Evolutionary conservation across 139 green algal species (phyloP).

Genomic region (Zygnema cylindricum): DNA sequence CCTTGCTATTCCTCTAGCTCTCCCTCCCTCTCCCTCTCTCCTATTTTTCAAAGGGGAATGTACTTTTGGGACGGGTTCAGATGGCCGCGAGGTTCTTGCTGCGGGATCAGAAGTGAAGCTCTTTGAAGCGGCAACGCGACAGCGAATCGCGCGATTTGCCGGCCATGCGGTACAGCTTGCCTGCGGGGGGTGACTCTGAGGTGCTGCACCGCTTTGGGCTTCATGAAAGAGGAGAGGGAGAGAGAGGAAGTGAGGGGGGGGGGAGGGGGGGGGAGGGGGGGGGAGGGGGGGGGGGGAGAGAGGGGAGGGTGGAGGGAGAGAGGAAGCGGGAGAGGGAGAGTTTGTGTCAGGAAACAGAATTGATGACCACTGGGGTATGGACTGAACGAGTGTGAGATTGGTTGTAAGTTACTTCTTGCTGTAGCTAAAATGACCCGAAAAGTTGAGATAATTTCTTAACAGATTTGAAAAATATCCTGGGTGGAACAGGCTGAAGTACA

Average conservation of each 20-base stretch:
- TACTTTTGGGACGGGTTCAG: neutral
- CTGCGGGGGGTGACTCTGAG: neutral
- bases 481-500: slow-evolving; percentile 26
- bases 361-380: no score
- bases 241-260: neutral
- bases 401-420: no score
- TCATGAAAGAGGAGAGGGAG: slow-evolving; percentile 29
- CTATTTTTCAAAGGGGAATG: neutral
- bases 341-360: no score
- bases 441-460: no score
- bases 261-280: neutral
- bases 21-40: neutral
- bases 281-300: neutral
- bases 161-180: slow-evolving; percentile 70
- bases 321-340: neutral
- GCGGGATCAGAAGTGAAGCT: slow-evolving; percentile 69
- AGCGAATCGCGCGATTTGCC: slow-evolving; percentile 69
- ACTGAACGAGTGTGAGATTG: no score
- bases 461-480: no score
- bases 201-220: slow-evolving; percentile 41
- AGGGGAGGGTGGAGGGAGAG: neutral
- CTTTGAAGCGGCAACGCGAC: slow-evolving; percentile 66
- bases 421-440: no score
- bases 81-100: slow-evolving; percentile 54
- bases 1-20: neutral